Conservation (phyloP, 2,329 filamentous ascomycete species). For the Akanthomyces muscarius region DNA sequence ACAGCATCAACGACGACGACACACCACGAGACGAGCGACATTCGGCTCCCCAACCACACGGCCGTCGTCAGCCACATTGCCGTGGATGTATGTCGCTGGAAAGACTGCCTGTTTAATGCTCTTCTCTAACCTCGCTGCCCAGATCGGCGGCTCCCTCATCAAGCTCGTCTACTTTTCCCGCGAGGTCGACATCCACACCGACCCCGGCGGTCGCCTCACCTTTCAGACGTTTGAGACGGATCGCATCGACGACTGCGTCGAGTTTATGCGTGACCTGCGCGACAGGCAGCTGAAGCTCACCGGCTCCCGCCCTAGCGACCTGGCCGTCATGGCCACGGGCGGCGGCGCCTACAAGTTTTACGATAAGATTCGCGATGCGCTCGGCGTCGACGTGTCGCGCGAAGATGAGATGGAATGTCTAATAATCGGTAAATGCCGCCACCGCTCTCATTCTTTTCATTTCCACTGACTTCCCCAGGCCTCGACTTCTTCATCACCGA, state of each 20-base stretch:
- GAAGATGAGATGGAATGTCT: conserved; percentile 99
- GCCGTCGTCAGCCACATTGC: conserved; percentile 95
- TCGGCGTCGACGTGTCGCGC: conserved; percentile 82
- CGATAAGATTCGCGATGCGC: conserved; percentile 75
- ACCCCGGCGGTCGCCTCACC: conserved; percentile 84
- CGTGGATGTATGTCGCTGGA: conserved; percentile 64
- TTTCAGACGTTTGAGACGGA: conserved; percentile 97
- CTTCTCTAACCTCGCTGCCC: conserved; percentile 12
- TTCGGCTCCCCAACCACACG: conserved; percentile 92
- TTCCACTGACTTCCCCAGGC: conserved; percentile 44
- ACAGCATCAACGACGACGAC: conserved; percentile 38
- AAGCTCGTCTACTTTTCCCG: conserved; percentile 97
- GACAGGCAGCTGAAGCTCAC: conserved; percentile 74
- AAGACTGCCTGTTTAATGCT: too few relatives aligned
- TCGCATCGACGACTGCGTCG: conserved; percentile 85
- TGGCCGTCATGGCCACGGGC: conserved; percentile 93
- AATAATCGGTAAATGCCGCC: conserved; percentile 68
- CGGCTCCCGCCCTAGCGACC: conserved; percentile 63
- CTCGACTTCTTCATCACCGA: conserved; percentile 99
- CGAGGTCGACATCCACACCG: conserved; percentile 66
- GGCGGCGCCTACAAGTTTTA: conserved; percentile 97
- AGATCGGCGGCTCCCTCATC: conserved; percentile 93
- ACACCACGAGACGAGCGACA: conserved; percentile 77
- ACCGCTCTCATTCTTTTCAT: neutral
- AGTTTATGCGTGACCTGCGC: conserved; percentile 84